Conservation (phyloP, 306 rosid species). For the Luffa acutangula region DNA sequence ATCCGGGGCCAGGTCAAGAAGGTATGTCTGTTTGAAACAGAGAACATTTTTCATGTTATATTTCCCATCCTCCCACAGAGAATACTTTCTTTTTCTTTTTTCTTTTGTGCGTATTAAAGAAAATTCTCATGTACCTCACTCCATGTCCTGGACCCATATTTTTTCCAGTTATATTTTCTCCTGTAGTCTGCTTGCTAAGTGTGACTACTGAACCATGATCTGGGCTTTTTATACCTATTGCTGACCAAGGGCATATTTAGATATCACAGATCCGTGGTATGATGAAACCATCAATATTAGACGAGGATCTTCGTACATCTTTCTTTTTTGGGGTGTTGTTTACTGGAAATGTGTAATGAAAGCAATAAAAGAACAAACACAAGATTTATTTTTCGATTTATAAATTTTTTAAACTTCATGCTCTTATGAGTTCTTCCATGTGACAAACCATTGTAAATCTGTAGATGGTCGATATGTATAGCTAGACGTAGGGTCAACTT, state of each 20-base stretch:
- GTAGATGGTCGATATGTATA: neutral
- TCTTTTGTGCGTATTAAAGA: neutral
- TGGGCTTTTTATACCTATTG: neutral
- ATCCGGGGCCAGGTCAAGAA: conserved; percentile 95
- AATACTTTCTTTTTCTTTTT: neutral
- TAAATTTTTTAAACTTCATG: neutral
- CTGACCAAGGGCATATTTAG: neutral
- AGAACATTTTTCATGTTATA: neutral
- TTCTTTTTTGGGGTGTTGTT: neutral
- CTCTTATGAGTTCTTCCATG: neutral
- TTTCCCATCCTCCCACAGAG: neutral
- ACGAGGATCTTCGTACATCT: neutral
- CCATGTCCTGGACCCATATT: neutral
- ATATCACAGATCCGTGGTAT: neutral
- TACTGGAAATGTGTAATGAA: neutral
- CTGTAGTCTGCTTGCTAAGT: neutral
- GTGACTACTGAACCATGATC: conserved; percentile 5
- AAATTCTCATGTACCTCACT: neutral
- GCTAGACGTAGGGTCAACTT: neutral
- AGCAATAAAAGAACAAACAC: neutral
- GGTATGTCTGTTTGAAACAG: conserved; percentile 33
- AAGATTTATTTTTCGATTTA: too few relatives aligned
- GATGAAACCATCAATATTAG: neutral
- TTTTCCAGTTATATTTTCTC: neutral
- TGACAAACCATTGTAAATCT: neutral